Conservation (phyloP, 345 rosid species). For the Carallia brachiata region DNA sequence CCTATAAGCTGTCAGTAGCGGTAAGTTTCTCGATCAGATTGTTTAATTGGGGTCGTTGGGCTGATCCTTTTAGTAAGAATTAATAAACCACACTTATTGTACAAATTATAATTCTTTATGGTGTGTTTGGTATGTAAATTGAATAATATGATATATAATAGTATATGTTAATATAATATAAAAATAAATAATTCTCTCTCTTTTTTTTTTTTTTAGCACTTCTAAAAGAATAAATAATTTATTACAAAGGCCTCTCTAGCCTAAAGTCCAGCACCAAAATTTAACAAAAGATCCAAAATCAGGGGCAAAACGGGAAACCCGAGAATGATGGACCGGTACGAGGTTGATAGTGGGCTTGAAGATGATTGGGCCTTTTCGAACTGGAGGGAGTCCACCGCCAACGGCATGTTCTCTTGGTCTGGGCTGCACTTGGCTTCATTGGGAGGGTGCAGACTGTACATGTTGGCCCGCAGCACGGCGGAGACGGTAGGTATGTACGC, state of each 20-base stretch:
- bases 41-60: neutral
- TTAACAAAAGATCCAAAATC: conserved; percentile 24
- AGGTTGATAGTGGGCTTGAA: conserved; percentile 24
- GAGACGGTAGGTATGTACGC: conserved; percentile 96
- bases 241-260: neutral
- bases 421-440: conserved; percentile 85
- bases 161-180: too few relatives aligned
- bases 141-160: too few relatives aligned
- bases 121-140: too few relatives aligned
- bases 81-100: neutral
- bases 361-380: conserved; percentile 49
- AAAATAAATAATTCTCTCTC: too few relatives aligned
- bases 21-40: conserved; percentile 4
- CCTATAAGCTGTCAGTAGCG: conserved; percentile 18
- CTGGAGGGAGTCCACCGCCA: conserved; percentile 97
- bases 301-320: conserved; percentile 36
- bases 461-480: conserved; percentile 85
- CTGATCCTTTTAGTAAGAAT: neutral
- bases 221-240: too few relatives aligned
- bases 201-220: too few relatives aligned
- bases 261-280: neutral
- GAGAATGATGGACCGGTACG: neutral
- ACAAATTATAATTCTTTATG: neutral
- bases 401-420: conserved; percentile 99
- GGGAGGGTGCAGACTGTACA: conserved; percentile 85